A percentile compares a stretch with the other conserved stretches of the same genome.
These are phyloP conservation scores for Aspergillus alliaceus DNA, from an alignment of 2,329 filamentous ascomycete genomes.

Conservation along the genomic window DNA sequence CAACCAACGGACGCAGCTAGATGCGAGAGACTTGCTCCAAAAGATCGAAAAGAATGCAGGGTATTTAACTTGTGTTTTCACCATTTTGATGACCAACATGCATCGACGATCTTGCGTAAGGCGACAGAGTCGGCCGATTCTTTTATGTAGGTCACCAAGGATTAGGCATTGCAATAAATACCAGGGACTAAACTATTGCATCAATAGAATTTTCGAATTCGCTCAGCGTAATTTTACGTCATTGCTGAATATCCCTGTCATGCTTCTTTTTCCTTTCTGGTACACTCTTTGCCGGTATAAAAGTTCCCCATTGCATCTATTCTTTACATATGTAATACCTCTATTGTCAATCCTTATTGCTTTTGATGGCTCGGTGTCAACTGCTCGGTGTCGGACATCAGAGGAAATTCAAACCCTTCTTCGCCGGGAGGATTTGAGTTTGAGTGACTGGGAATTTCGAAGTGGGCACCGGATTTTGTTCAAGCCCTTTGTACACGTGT, in stretches of 20 bases:
- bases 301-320: conserved; percentile 54
- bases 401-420: conserved; percentile 64
- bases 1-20: conserved; percentile 63
- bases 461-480: conserved; percentile 22
- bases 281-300: conserved; percentile 32
- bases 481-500: conserved; percentile 18
- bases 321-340: conserved; percentile 68
- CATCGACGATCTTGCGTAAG: conserved; percentile 61
- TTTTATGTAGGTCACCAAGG: conserved; percentile 27
- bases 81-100: conserved; percentile 68
- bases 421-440: conserved; percentile 26
- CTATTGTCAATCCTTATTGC: conserved; percentile 66
- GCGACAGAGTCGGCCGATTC: conserved; percentile 24
- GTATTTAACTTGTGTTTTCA: conserved; percentile 76
- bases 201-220: conserved; percentile 16
- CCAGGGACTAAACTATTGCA: too few relatives aligned
- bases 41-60: conserved; percentile 60
- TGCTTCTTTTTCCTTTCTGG: conserved; percentile 32
- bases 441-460: conserved; percentile 17
- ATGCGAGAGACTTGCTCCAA: conserved; percentile 38
- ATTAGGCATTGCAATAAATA: too few relatives aligned
- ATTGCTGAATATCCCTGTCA: conserved; percentile 25
- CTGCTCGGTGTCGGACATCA: conserved; percentile 65
- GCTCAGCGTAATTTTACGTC: conserved; percentile 14
- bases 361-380: conserved; percentile 69